Evolutionary conservation across 1,284 basidiomycete species (phyloP).

Genomic region (Cryptococcus floricola): DNA sequence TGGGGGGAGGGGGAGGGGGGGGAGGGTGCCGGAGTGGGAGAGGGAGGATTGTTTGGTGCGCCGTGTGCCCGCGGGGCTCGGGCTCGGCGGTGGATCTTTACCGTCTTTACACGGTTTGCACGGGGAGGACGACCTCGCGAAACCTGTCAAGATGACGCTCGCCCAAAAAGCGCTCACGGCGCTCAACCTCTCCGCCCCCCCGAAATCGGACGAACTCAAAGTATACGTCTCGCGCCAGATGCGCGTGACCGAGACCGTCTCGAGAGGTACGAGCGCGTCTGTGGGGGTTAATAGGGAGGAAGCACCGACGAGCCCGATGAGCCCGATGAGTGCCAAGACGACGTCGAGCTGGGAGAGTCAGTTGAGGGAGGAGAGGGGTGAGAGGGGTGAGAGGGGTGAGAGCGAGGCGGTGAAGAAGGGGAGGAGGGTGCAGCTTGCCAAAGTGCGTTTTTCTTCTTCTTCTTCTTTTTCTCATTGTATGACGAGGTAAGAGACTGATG

Average conservation of each 20-base stretch:
- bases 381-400: constrained; percentile 14
- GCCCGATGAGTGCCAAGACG: neutral
- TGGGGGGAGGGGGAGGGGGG: constrained; percentile 11
- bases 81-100: neutral
- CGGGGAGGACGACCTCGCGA: neutral
- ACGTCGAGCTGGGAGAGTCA: neutral
- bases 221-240: constrained; percentile 28
- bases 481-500: no score
- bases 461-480: no score
- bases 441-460: constrained; percentile 11
- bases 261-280: neutral
- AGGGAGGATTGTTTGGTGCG: constrained; percentile 28
- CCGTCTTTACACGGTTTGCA: no score
- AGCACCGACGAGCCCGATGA: neutral
- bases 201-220: constrained; percentile 11
- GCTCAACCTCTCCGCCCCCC: constrained; percentile 1
- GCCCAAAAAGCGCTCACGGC: constrained; percentile 17
- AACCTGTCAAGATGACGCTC: neutral
- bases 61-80: neutral
- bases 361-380: neutral
- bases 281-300: neutral
- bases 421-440: constrained; percentile 27
- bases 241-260: constrained; percentile 21
- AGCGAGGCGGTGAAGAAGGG: constrained; percentile 6
- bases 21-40: constrained; percentile 20